Percentiles rank a stretch among this genome's conserved stretches.
These are phyloP conservation scores for Collybia sordida DNA, from an alignment of 768 basidiomycete species.

Conservation along the genomic window DNA sequence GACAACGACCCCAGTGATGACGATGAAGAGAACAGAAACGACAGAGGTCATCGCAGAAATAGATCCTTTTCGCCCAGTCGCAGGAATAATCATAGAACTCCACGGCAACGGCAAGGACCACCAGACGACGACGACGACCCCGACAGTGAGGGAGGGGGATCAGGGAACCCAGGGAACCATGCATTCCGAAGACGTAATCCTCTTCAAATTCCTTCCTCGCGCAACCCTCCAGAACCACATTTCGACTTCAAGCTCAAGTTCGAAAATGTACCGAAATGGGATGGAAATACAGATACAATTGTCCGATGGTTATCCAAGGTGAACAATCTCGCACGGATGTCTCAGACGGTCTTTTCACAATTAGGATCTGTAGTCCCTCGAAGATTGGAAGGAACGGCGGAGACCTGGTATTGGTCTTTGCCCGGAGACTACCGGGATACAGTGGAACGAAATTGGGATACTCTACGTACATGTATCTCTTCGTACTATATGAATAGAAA, in stretches of 20 bases:
- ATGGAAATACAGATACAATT: conserved; percentile 26
- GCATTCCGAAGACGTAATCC: not conserved
- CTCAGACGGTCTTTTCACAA: conserved; percentile 18
- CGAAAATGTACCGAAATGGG: conserved; percentile 29
- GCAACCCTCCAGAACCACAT: conserved; percentile 11
- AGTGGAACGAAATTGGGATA: too few species aligned
- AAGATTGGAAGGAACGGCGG: too few species aligned
- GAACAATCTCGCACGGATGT: conserved; percentile 20
- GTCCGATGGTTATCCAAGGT: conserved; percentile 27
- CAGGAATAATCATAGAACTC: too few species aligned
- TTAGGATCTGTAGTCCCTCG: conserved; percentile 29
- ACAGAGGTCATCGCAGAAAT: not conserved
- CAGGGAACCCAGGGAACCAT: not conserved
- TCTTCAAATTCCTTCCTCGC: not conserved
- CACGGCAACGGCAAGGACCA: not conserved
- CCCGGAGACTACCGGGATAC: too few species aligned
- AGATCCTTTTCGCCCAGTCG: too few species aligned
- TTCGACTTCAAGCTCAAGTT: conserved; percentile 31
- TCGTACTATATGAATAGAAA: too few species aligned
- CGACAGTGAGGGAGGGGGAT: not conserved
- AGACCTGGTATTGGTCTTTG: too few species aligned
- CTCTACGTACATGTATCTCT: too few species aligned
- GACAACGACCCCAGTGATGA: not conserved
- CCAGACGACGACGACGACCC: not conserved
- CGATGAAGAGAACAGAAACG: not conserved